Evolutionary conservation across 305 asterid genomes (phyloP), one percentile per base, ranked within the genome.

Genomic region (Plantago coronopus): DNA sequence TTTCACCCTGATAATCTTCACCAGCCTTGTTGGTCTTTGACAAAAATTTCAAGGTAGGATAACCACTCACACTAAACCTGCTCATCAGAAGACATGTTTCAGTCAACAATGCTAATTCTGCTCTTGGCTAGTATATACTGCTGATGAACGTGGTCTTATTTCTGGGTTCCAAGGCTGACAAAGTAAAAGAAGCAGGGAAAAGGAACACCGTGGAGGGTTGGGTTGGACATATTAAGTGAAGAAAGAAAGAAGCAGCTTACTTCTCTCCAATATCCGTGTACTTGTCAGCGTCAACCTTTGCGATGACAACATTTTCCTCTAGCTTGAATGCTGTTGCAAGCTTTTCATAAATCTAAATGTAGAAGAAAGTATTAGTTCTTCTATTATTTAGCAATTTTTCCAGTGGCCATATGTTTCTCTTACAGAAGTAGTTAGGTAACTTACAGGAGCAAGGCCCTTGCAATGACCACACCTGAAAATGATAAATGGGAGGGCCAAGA

Each of bases 381-480:
- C 65, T 14, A 68, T 29, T 10, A 3, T 31, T 10, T 38, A 48
- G 34, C 56, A 51, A 54, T 54, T 17, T 42, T 22, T 58, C 61
- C 47, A 57, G 55, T 12, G 1, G 43, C 1, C 43, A 38, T n/a
- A n/a, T 11, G 43, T 38, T 38, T 10, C 12, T 38, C 43, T 10
- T 38, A 38, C 12, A 38, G 43, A 1, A 38, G 12, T 10, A 38
- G 43, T 11, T 38, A 38, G 43, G 68, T 61, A 62, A 81, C 95
- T 86, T 78, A 91, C 98, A 60, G 98, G 94, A 79, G 98, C 98
- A 75, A 91, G 95, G 81, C 58, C 77, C 81, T 91, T 86, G 84
- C 96, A 91, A 57, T 91, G 98, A 63, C 98, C 96, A 60, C 96
- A 91, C 98, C 98, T 91, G 81, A 54, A 75, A 80, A 72, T 59